Evolutionary conservation across 208 protist genomes (phyloP).

Genomic region (Acanthamoeba lenticulata): DNA sequence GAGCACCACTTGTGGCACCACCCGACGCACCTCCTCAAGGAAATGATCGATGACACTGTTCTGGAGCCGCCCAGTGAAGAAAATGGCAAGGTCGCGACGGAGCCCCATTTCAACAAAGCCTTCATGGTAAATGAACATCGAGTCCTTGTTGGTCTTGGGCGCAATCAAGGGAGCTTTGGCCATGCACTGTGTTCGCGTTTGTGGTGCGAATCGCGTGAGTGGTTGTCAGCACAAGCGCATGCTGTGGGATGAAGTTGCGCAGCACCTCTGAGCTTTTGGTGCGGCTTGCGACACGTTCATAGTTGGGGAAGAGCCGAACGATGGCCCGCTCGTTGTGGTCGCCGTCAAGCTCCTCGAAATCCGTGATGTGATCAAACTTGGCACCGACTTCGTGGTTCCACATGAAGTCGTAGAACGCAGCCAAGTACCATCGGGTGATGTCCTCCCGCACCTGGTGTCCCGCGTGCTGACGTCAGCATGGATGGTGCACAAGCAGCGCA

Average conservation of each 20-base stretch:
- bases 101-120: neutral
- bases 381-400: neutral
- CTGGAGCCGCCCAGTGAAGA: neutral
- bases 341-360: slow-evolving; percentile 3
- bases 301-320: neutral
- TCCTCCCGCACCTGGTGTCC: neutral
- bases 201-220: neutral
- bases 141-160: neutral
- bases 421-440: neutral
- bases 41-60: neutral
- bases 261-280: neutral
- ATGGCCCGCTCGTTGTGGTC: neutral
- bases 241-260: neutral
- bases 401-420: slow-evolving; percentile 10
- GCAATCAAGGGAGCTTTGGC: neutral
- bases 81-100: neutral
- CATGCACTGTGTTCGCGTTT: neutral
- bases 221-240: neutral
- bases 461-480: neutral
- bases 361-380: slow-evolving; percentile 28
- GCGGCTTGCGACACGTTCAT: neutral
- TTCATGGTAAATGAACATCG: slow-evolving; percentile 34
- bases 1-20: neutral
- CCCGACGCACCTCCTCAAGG: neutral
- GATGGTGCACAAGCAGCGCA: no score